Conservation (phyloP, 768 basidiomycete species). For the Phylloporus rhodoxanthus region DNA sequence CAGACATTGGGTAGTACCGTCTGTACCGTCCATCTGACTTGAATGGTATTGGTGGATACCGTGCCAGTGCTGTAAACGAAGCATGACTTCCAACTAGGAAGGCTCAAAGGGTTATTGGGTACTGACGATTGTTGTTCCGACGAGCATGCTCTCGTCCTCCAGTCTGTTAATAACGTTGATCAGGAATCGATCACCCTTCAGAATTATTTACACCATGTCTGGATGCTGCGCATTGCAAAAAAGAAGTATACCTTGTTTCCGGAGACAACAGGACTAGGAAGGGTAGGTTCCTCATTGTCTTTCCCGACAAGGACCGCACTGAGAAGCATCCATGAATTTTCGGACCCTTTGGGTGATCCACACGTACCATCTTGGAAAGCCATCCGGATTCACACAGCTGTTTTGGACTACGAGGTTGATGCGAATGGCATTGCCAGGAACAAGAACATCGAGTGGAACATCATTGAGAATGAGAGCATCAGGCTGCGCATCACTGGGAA, state of each 20-base stretch:
- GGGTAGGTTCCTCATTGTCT: conserved; percentile 14
- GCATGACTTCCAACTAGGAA: not conserved
- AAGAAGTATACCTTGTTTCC: conserved; percentile 30
- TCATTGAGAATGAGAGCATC: not conserved
- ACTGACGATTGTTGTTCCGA: conserved; percentile 21
- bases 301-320: conserved; percentile 34
- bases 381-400: conserved; percentile 8
- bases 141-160: conserved; percentile 13
- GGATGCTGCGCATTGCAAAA: not conserved
- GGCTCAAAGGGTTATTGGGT: no score
- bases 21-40: conserved; percentile 27
- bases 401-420: conserved; percentile 3
- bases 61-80: conserved; percentile 25
- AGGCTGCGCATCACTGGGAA: not conserved
- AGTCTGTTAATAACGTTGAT: conserved; percentile 16
- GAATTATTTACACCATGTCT: not conserved
- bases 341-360: no score
- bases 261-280: conserved; percentile 38
- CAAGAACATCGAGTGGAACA: not conserved
- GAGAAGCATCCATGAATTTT: conserved; percentile 1
- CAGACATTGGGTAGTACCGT: conserved; percentile 39
- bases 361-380: conserved; percentile 11
- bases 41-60: conserved; percentile 22
- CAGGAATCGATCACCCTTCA: conserved; percentile 15
- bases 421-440: not conserved